Conservation (phyloP, 768 basidiomycete species). For the Artomyces pyxidatus region DNA sequence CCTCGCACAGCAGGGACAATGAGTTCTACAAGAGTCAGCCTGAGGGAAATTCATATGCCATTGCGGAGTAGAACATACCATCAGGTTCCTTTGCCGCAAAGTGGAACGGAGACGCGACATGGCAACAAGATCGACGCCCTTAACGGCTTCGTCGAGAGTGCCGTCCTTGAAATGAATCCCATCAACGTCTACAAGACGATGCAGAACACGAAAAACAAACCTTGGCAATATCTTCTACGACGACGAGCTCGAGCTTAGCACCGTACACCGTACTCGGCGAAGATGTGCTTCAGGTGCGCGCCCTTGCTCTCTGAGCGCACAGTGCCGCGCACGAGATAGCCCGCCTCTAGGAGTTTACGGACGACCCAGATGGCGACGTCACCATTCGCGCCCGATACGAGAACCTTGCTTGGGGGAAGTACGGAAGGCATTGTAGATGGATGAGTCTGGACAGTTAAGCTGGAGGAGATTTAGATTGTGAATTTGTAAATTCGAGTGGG, state of each 20-base stretch:
- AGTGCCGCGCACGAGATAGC: slow-evolving; percentile 36
- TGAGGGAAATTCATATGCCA: background rate
- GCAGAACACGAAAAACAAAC: slow-evolving; percentile 18
- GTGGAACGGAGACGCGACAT: slow-evolving; percentile 27
- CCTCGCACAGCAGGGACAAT: slow-evolving; percentile 34
- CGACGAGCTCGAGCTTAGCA: slow-evolving; percentile 31
- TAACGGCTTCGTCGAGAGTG: slow-evolving; percentile 37
- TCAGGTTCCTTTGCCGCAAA: slow-evolving; percentile 17
- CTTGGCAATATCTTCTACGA: slow-evolving; percentile 40
- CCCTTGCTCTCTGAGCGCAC: slow-evolving; percentile 37
- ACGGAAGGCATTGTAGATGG: slow-evolving; percentile 6
- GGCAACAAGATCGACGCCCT: slow-evolving; percentile 33
- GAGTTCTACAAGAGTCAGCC: slow-evolving; percentile 17
- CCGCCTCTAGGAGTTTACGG: slow-evolving; percentile 27
- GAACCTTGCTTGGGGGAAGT: slow-evolving; percentile 1
- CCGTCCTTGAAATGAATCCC: slow-evolving; percentile 5
- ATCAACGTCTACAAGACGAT: background rate
- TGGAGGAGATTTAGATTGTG: no score
- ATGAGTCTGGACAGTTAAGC: no score
- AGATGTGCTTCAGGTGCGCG: slow-evolving; percentile 30
- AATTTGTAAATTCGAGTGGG: no score
- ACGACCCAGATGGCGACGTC: slow-evolving; percentile 24
- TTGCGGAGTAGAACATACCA: slow-evolving; percentile 1
- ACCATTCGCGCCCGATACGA: slow-evolving; percentile 8
- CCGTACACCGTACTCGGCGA: slow-evolving; percentile 29